Evolutionary conservation across 2,329 filamentous ascomycete genomes (phyloP).

Genomic region (Exophiala calicioides): DNA sequence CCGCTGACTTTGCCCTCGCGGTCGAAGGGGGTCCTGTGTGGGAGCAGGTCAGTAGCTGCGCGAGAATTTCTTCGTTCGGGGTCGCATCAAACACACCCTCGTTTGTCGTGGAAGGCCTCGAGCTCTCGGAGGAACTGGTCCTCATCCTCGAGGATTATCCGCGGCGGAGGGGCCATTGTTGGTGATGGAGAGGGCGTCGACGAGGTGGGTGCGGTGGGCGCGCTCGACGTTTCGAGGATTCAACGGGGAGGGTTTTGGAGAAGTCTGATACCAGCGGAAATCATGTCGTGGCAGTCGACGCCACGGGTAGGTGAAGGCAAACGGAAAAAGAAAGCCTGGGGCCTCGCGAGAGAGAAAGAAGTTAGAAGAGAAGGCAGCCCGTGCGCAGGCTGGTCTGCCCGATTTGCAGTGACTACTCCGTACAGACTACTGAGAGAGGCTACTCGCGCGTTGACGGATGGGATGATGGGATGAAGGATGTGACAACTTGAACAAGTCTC

Average conservation of each 20-base stretch:
- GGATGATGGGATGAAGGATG: not conserved
- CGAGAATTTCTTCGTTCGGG: conserved; percentile 14
- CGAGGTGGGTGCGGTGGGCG: no score
- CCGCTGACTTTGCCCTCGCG: conserved; percentile 78
- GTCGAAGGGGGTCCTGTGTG: conserved; percentile 67
- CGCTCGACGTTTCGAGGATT: no score
- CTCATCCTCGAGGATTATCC: conserved; percentile 58
- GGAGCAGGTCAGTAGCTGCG: conserved; percentile 9
- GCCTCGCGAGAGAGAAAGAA: no score
- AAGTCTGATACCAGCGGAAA: not conserved
- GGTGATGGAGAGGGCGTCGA: not conserved
- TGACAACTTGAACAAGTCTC: no score
- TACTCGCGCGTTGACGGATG: no score
- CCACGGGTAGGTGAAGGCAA: no score
- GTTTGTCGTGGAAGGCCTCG: conserved; percentile 71
- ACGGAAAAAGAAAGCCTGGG: no score
- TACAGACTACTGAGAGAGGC: no score
- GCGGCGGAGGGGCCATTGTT: conserved; percentile 18
- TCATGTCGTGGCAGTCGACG: conserved; percentile 7
- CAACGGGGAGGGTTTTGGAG: no score
- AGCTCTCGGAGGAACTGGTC: conserved; percentile 75
- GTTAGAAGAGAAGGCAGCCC: not conserved
- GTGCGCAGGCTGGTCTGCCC: not conserved
- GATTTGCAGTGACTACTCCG: no score
- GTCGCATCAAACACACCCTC: conserved; percentile 56